phyloP scores from a whole-genome alignment of 2,329 filamentous ascomycete species.

The Cordyceps fumosorosea region DNA sequence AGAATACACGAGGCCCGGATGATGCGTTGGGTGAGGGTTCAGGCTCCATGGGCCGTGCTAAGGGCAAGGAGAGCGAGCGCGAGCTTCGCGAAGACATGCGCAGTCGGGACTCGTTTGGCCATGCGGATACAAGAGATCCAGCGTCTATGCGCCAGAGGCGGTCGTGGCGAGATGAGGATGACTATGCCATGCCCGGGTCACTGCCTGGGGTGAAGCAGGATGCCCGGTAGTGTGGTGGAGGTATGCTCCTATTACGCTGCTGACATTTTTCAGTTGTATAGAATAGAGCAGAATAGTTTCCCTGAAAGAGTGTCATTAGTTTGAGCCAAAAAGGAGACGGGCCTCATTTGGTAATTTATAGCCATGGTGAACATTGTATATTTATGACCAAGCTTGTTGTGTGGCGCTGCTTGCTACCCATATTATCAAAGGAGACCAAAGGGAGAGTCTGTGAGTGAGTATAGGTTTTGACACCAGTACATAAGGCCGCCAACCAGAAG shows the following conservation, averaged over 20 bases:
- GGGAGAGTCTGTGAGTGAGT: slow-evolving; percentile 57
- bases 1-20: slow-evolving; percentile 70
- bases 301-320: not conserved
- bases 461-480: slow-evolving; percentile 65
- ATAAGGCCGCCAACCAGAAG: slow-evolving; percentile 66
- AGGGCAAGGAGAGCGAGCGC: slow-evolving; percentile 46
- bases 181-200: slow-evolving; percentile 42
- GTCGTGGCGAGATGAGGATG: slow-evolving; percentile 30
- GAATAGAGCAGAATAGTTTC: not conserved
- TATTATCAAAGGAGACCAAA: slow-evolving; percentile 22
- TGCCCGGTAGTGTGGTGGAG: slow-evolving; percentile 14
- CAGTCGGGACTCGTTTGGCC: slow-evolving; percentile 40
- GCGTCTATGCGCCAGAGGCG: slow-evolving; percentile 34
- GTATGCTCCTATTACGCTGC: not conserved
- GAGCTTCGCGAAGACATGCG: slow-evolving; percentile 46
- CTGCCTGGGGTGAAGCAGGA: slow-evolving; percentile 33
- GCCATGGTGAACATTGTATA: not conserved
- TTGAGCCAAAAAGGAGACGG: not conserved
- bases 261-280: not conserved
- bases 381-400: not conserved
- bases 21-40: slow-evolving; percentile 42
- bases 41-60: slow-evolving; percentile 44
- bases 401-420: too few relatives aligned
- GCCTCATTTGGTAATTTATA: not conserved
- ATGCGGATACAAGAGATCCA: slow-evolving; percentile 29